Base-by-base conservation (phyloP, 2,329 filamentous ascomycete genomes). In the Elsinoe australis region DNA sequence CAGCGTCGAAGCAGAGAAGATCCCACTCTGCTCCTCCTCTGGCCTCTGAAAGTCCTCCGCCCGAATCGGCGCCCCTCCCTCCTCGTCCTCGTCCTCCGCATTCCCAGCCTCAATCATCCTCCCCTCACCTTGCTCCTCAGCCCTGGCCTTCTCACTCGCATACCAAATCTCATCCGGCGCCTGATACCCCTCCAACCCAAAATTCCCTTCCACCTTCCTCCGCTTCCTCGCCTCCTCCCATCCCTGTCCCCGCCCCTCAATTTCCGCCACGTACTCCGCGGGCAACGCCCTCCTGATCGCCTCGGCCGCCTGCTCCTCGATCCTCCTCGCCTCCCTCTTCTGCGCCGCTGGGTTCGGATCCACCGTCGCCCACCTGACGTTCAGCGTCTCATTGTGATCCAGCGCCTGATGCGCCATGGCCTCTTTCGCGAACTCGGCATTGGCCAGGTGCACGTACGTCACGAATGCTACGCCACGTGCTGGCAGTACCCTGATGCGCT, bases 291-390 rank as follows among this genome's bases (percentile, higher is more conserved):
- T 76, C 14, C 92, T 74, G 50, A 98, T 87, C 1, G 92, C 94
- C 59, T 95, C 92, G 0, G 92, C 92, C 1, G 92, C 92, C 64
- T 98, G 92, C 62, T 98, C 92, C 63, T 98, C 92, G 52, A 98
- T 83, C 32, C 83, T 76, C 31, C 84, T 76, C 2, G 85, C 90
- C 67, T 98, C 92, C 52, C 94, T 78, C 54, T 94, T 94, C 64
- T 95, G 87, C 1, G 90, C 88, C 72, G 92, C 82, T 0, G 92
- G 92, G 57, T 98, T 98, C 1, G 92, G 92, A 62, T 98, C 92
- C 5, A 87, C 85, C 0, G 92, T 98, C 33, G 92, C 92, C 92
- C 92, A 98, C 54, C 94, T 78, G 39, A 98, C 89, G 65, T 98
- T 98, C 19, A 98, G 71, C 17, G 95, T 82, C 67, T 98, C 92